Evolutionary conservation across 257 asterid genomes (phyloP).

Genomic region (Penstemon newberryi): DNA sequence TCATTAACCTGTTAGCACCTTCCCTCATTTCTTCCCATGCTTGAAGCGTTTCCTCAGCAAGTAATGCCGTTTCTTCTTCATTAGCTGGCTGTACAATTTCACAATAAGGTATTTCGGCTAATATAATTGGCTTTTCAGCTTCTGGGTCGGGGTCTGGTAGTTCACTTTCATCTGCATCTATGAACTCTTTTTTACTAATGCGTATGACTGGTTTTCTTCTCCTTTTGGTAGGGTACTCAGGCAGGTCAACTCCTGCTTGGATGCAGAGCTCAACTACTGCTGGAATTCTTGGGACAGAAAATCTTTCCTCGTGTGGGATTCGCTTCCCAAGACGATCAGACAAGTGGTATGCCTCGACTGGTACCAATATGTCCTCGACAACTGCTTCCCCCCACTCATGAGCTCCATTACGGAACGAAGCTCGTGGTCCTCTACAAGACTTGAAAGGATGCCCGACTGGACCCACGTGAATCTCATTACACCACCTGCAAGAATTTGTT

Average conservation of each 20-base stretch:
- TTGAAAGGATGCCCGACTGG: slow-evolving; percentile 82
- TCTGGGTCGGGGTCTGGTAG: slow-evolving; percentile 77
- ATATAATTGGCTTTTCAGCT: slow-evolving; percentile 48
- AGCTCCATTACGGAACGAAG: slow-evolving; percentile 68
- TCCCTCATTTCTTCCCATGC: slow-evolving; percentile 89
- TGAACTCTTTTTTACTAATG: slow-evolving; percentile 74
- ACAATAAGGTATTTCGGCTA: slow-evolving; percentile 50
- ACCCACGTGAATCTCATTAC: slow-evolving; percentile 90
- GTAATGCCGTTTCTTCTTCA: slow-evolving; percentile 49
- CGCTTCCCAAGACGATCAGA: slow-evolving; percentile 86
- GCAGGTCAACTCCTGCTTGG: slow-evolving; percentile 90
- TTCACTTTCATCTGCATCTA: slow-evolving; percentile 93
- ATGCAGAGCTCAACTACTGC: slow-evolving; percentile 93
- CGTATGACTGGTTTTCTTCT: slow-evolving; percentile 89
- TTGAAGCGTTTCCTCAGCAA: slow-evolving; percentile 77
- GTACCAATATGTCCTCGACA: slow-evolving; percentile 70
- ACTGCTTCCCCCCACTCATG: slow-evolving; percentile 84
- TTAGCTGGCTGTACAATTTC: slow-evolving; percentile 60
- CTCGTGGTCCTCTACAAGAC: slow-evolving; percentile 75
- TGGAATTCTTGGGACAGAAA: slow-evolving; percentile 80
- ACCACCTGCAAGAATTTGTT: slow-evolving; percentile 63
- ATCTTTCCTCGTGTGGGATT: slow-evolving; percentile 75
- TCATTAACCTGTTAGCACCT: slow-evolving; percentile 74
- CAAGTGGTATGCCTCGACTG: slow-evolving; percentile 76
- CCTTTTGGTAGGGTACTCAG: slow-evolving; percentile 83